phyloP scores from a whole-genome alignment of 768 basidiomycete species.

The Mrakia frigida region DNA sequence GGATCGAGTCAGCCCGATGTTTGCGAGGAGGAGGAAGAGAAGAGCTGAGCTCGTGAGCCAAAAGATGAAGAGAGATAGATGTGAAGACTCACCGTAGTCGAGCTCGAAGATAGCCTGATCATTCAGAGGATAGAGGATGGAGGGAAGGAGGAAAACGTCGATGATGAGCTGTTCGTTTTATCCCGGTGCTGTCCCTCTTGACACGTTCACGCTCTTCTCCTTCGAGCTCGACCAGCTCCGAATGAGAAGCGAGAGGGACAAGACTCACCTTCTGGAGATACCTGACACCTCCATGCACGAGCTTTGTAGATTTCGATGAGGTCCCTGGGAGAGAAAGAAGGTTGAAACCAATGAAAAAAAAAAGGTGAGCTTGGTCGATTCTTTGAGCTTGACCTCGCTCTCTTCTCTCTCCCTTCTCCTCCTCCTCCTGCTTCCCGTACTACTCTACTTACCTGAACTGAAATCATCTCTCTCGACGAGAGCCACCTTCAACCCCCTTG shows the following conservation, averaged over 20 bases:
- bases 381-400: not conserved
- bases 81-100: conserved; percentile 21
- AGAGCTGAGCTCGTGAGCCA: not conserved
- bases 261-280: conserved; percentile 96
- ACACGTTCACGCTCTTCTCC: not conserved
- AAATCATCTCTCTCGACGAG: conserved; percentile 93
- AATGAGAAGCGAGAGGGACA: conserved; percentile 16
- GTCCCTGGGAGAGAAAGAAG: conserved; percentile 56
- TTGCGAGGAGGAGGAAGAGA: not conserved
- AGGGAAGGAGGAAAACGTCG: not conserved
- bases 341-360: not conserved
- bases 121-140: not conserved
- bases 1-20: not conserved
- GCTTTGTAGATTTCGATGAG: conserved; percentile 93
- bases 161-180: not conserved
- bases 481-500: conserved; percentile 83
- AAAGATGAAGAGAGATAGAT: not conserved
- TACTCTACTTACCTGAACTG: conserved; percentile 58
- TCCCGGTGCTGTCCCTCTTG: not conserved
- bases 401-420: not conserved
- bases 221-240: not conserved
- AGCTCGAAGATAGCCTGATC: conserved; percentile 26
- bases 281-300: conserved; percentile 95
- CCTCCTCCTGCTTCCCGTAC: not conserved
- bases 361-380: not conserved